Conservation (phyloP, 768 basidiomycete genomes). For the Lentinula lateritia region DNA sequence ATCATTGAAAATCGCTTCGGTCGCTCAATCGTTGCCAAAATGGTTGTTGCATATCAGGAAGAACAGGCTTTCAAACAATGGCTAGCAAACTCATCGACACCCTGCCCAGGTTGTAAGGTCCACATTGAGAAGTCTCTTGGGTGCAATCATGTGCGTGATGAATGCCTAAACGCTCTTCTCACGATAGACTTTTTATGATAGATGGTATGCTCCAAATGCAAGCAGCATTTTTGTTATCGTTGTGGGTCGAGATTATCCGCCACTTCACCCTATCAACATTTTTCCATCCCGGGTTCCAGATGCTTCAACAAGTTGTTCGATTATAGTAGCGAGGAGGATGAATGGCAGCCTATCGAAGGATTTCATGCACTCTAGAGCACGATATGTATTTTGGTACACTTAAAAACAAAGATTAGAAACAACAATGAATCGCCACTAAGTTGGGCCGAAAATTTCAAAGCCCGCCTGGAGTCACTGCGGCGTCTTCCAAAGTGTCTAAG, state of each 20-base stretch:
- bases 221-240: conserved; percentile 76
- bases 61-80: conserved; percentile 71
- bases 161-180: conserved; percentile 1
- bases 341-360: conserved; percentile 43
- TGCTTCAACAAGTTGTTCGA: conserved; percentile 74
- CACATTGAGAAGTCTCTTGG: conserved; percentile 73
- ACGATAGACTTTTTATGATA: conserved; percentile 18
- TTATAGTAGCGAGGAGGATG: conserved; percentile 29
- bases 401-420: not conserved
- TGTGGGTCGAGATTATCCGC: conserved; percentile 53
- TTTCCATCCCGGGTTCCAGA: conserved; percentile 41
- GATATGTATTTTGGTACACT: not conserved
- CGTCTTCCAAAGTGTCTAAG: not conserved
- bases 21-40: conserved; percentile 46
- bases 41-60: conserved; percentile 63
- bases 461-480: not conserved
- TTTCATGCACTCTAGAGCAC: conserved; percentile 14
- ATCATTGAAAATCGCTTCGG: conserved; percentile 64
- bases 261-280: conserved; percentile 62
- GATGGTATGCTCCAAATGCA: conserved; percentile 79
- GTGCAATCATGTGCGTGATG: conserved; percentile 77
- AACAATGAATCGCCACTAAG: conserved; percentile 14
- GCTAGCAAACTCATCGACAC: conserved; percentile 63
- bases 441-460: conserved; percentile 1
- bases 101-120: conserved; percentile 69